These are phyloP conservation scores for Ophiostoma sp. DNA, from an alignment of 2,329 filamentous ascomycete genomes.

Conservation along the genomic window DNA sequence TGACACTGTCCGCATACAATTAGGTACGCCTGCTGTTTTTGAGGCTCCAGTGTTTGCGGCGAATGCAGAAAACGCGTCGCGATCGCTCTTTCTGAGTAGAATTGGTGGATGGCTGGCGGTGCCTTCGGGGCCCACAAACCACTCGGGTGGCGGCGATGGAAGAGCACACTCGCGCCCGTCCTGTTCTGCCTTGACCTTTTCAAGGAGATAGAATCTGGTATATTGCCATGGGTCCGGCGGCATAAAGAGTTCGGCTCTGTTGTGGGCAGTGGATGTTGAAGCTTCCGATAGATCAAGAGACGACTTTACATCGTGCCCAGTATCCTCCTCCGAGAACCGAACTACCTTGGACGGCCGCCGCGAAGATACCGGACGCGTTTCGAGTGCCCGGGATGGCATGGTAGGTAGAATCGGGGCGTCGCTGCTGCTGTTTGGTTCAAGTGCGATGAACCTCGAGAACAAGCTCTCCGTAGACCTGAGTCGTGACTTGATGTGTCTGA, in stretches of 20 bases:
- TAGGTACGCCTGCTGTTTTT: background rate
- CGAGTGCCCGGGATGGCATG: background rate
- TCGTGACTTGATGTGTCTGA: conserved; percentile 19
- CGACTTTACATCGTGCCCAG: background rate
- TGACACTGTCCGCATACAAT: conserved; percentile 16
- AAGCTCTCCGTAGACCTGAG: conserved; percentile 27
- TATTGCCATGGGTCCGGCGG: conserved; percentile 25
- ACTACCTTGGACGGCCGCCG: conserved; percentile 26
- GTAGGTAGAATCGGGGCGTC: background rate
- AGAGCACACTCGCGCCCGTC: conserved; percentile 23
- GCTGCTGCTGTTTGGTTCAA: conserved; percentile 10
- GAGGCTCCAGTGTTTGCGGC: background rate
- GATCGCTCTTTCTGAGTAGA: conserved; percentile 6
- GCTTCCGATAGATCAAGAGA: background rate
- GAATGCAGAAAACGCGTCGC: conserved; percentile 13
- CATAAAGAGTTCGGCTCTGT: background rate
- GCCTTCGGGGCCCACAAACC: conserved; percentile 13
- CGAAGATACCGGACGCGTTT: background rate
- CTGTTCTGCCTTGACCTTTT: conserved; percentile 23
- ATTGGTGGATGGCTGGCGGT: conserved; percentile 8
- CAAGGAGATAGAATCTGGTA: conserved; percentile 23
- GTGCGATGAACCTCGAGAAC: conserved; percentile 24
- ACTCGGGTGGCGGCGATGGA: conserved; percentile 19
- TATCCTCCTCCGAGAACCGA: conserved; percentile 24
- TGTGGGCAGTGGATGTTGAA: background rate